These are phyloP conservation scores for Grosmannia huntii DNA, from an alignment of 2,329 filamentous ascomycete genomes.

Conservation along the genomic window DNA sequence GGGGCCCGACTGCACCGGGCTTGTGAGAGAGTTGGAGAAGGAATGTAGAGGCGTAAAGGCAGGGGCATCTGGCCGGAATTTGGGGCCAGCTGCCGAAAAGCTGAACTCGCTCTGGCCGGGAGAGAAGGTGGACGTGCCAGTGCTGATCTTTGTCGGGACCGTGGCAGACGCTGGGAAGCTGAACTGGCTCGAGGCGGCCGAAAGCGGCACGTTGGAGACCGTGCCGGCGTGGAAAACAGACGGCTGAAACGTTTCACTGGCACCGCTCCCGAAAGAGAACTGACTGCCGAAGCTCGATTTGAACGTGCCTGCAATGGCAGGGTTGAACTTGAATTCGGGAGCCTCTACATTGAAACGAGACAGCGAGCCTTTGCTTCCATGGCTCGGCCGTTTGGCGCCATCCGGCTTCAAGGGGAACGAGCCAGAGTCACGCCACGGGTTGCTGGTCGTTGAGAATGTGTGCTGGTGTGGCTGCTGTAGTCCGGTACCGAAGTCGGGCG, in stretches of 20 bases:
- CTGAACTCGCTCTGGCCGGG: conserved; percentile 53
- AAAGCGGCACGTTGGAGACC: conserved; percentile 20
- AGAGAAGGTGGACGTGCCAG: conserved; percentile 57
- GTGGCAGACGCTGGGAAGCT: conserved; percentile 26
- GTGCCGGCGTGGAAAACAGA: conserved; percentile 29
- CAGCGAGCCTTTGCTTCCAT: conserved; percentile 55
- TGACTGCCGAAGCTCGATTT: conserved; percentile 26
- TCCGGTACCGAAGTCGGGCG: conserved; percentile 32
- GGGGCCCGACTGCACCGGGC: conserved; percentile 29
- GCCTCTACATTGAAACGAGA: conserved; percentile 83
- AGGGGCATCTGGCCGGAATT: conserved; percentile 65
- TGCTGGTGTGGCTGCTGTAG: conserved; percentile 44
- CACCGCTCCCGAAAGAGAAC: conserved; percentile 34
- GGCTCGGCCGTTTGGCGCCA: conserved; percentile 34
- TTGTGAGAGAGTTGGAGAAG: conserved; percentile 34
- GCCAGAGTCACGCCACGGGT: conserved; percentile 47
- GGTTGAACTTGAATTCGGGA: conserved; percentile 74
- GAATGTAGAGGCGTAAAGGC: conserved; percentile 54
- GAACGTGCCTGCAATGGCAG: conserved; percentile 36
- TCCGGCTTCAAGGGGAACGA: conserved; percentile 25
- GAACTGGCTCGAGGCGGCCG: conserved; percentile 26
- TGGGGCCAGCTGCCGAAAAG: conserved; percentile 53
- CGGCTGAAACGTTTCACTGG: conserved; percentile 30
- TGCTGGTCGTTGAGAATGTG: conserved; percentile 43
- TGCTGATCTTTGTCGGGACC: conserved; percentile 43